These are phyloP conservation scores for Diaporthe amygdali DNA, from an alignment of 2,329 filamentous ascomycete genomes.

Conservation along the genomic window DNA sequence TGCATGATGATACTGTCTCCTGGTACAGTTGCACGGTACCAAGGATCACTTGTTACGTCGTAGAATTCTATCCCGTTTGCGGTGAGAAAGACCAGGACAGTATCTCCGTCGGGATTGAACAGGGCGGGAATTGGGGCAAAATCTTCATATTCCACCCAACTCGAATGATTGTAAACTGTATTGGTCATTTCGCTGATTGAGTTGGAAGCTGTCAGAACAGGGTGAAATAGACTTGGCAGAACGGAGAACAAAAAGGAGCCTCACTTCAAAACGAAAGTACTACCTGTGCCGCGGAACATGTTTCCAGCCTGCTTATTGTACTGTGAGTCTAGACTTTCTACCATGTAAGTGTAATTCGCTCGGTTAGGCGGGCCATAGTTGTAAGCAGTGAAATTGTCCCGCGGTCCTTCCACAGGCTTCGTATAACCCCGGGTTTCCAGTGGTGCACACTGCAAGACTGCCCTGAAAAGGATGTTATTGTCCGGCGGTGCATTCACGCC, in stretches of 20 bases:
- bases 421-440: conserved; percentile 8
- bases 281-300: fast-evolving
- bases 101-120: background rate
- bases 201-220: background rate
- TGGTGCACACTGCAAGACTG: conserved; percentile 5
- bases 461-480: conserved; percentile 22
- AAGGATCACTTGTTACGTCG: background rate
- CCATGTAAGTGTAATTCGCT: background rate
- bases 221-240: background rate
- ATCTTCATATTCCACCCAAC: background rate
- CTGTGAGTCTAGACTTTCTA: background rate
- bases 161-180: background rate
- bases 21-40: conserved; percentile 14
- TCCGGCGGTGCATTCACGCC: conserved; percentile 28
- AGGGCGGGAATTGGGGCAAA: background rate
- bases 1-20: background rate
- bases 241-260: background rate
- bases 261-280: background rate
- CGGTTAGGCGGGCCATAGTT: background rate
- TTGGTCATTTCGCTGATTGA: background rate
- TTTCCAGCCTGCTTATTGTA: background rate
- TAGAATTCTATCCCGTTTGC: background rate
- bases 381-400: conserved; percentile 7
- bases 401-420: background rate
- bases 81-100: conserved; percentile 1